Evolutionary conservation across 2,329 filamentous ascomycete genomes (phyloP), one percentile per base, ranked within the genome.

Genomic region (Stagonosporopsis vannaccii): DNA sequence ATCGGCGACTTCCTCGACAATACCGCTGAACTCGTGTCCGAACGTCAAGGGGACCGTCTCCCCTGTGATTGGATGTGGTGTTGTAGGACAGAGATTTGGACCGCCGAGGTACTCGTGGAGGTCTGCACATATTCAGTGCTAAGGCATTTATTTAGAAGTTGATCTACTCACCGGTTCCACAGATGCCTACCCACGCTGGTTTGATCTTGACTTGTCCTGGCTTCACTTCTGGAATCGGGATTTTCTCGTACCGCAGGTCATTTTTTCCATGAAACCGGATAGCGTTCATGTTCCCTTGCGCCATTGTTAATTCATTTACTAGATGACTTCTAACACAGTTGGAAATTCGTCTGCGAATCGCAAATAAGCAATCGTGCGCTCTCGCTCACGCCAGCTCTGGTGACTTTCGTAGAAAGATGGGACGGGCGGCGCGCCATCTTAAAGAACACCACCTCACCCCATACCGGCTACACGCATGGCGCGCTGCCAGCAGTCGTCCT

Each of bases 61-160:
- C 42, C 77, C 77, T 3, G 82, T 85, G 57, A 84, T 81, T 0
- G 82, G 81, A 70, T 85, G 83, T 4, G 82, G 81, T n/a, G 76
- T 79, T 1, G 78, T 79, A 0, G 82, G 83, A 59, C 80, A 82
- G 22, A 82, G 69, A 51, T 75, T 80, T n/a, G 79, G 75, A 4
- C 80, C 80, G 50, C 78, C 78, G 15, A 80, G 69, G 58, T 80
- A 82, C 60, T 82, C 80, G 59, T 82, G 80, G n/a, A 82, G 68
- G 59, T 78, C 75, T 76, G 41, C 26, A 35, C 3, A 17, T 15
- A 7, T 17, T 46, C 23, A 45, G 13, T 9, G 19, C 19, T 30
- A 19, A 8, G 3, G 2, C 4, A 4, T 20, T n/a, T 4, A 5
- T 32, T 25, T n/a, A 6, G 6, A 28, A 1, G 3, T 2, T 22